A percentile compares a stretch with the other conserved stretches of the same genome.
phyloP scores from a whole-genome alignment of 306 rosid species.

The Adenanthera pavonina region DNA sequence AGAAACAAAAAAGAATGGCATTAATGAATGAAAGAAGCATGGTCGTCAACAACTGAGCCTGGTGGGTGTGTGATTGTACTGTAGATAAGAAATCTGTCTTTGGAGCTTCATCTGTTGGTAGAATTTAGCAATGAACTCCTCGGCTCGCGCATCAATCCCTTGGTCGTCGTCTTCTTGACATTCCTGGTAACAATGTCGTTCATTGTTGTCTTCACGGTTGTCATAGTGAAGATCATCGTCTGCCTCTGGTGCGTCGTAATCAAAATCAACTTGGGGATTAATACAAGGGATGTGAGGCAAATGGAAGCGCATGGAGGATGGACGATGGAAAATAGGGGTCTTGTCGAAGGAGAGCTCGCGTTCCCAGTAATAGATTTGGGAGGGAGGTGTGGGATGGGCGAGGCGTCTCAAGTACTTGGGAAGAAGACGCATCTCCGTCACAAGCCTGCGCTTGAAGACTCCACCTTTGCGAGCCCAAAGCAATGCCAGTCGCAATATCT shows the following conservation, averaged over 20 bases:
- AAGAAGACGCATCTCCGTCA: slow-evolving; percentile 62
- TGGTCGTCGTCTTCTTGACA: slow-evolving; percentile 26
- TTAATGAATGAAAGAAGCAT: neutral
- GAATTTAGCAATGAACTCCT: slow-evolving; percentile 85
- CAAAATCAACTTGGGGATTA: slow-evolving; percentile 64
- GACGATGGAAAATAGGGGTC: slow-evolving; percentile 72
- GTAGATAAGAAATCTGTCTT: slow-evolving; percentile 52
- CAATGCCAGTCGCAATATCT: slow-evolving; percentile 64
- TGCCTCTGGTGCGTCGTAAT: slow-evolving; percentile 41
- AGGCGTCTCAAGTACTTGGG: slow-evolving; percentile 65
- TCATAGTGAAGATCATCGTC: slow-evolving; percentile 25
- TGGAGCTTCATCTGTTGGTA: slow-evolving; percentile 54
- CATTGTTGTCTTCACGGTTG: slow-evolving; percentile 1
- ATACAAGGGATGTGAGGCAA: slow-evolving; percentile 75
- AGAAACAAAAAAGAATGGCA: neutral
- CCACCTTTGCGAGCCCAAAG: slow-evolving; percentile 87
- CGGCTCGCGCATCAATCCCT: slow-evolving; percentile 72
- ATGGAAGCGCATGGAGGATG: slow-evolving; percentile 65
- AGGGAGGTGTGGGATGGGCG: slow-evolving; percentile 25
- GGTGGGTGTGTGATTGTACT: slow-evolving; percentile 39
- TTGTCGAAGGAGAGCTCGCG: slow-evolving; percentile 82
- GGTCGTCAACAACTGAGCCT: slow-evolving; percentile 16
- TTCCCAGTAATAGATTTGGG: slow-evolving; percentile 59
- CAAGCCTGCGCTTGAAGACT: slow-evolving; percentile 59
- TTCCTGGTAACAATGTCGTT: slow-evolving; percentile 27